Conservation (phyloP, 352 stramenopile species). For the Globisporangium ultimum region DNA sequence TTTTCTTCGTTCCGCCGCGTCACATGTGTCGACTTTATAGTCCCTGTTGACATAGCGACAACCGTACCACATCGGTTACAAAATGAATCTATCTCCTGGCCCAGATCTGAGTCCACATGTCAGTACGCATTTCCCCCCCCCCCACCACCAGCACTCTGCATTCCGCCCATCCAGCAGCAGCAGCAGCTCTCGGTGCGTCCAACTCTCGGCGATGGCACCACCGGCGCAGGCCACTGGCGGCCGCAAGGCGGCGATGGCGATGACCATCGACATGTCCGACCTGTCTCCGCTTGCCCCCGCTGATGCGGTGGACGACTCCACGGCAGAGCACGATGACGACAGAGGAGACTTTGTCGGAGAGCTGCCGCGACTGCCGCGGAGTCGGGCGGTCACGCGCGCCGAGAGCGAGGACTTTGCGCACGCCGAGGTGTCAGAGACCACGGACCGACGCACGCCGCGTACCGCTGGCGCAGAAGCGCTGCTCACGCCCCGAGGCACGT, state of each 20-base stretch:
- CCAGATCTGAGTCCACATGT: too few relatives aligned
- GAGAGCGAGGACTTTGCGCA: conserved; percentile 68
- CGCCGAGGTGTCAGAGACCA: conserved; percentile 26
- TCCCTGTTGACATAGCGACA: too few relatives aligned
- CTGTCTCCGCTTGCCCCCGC: background rate
- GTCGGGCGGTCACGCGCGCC: conserved; percentile 41
- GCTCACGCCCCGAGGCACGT: conserved; percentile 16
- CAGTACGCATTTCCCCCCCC: background rate
- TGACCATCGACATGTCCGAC: background rate
- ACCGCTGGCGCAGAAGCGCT: conserved; percentile 4
- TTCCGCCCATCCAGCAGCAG: background rate
- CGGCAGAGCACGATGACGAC: background rate
- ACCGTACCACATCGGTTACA: too few relatives aligned
- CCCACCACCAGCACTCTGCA: background rate
- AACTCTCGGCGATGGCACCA: background rate
- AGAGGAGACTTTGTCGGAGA: conserved; percentile 6
- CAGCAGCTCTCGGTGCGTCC: background rate
- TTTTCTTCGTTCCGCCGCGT: too few relatives aligned
- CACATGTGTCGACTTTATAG: too few relatives aligned
- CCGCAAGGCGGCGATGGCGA: background rate
- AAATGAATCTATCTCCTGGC: too few relatives aligned
- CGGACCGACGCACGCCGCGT: background rate
- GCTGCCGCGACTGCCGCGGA: conserved; percentile 12
- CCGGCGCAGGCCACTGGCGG: background rate
- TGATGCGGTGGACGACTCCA: background rate